phyloP scores from a whole-genome alignment of 352 stramenopile genomes.

The Pythium dissimile region DNA sequence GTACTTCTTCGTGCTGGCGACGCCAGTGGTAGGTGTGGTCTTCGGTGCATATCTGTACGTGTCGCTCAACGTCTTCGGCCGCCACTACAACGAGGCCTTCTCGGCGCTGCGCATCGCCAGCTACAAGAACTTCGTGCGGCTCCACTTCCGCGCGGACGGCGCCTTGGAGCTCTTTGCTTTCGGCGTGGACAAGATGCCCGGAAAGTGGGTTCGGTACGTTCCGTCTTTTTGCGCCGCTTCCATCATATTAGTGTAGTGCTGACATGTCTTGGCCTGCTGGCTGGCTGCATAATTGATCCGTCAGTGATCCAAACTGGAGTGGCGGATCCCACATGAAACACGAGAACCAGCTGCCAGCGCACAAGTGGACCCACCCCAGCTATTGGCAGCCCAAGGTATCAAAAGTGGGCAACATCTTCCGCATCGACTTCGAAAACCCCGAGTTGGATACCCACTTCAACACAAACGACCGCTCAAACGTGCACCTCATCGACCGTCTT shows the following conservation, averaged over 20 bases:
- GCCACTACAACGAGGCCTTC: constrained; percentile 90
- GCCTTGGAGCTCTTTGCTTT: constrained; percentile 82
- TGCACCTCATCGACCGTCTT: constrained; percentile 78
- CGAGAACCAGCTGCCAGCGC: constrained; percentile 62
- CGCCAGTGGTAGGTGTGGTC: constrained; percentile 72
- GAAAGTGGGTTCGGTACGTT: constrained; percentile 72
- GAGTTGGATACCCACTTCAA: constrained; percentile 74
- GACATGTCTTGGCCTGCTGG: constrained; percentile 7
- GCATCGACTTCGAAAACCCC: constrained; percentile 82
- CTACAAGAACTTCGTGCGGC: constrained; percentile 88
- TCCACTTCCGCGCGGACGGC: constrained; percentile 71
- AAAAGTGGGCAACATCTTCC: constrained; percentile 81
- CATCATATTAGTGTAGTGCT: not conserved
- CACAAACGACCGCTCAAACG: constrained; percentile 70
- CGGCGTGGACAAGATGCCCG: constrained; percentile 89
- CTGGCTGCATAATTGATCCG: no score
- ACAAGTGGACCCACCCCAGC: constrained; percentile 70
- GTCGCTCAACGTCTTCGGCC: constrained; percentile 78
- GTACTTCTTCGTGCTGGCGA: constrained; percentile 87
- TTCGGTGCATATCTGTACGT: constrained; percentile 86
- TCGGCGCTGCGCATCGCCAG: constrained; percentile 82
- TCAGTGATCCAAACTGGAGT: constrained; percentile 75
- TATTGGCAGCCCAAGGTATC: constrained; percentile 83
- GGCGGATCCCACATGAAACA: constrained; percentile 48
- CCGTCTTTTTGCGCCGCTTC: not conserved